phyloP scores from a whole-genome alignment of 2,329 filamentous ascomycete genomes.

The Neophaeococcomyces mojaviensis region DNA sequence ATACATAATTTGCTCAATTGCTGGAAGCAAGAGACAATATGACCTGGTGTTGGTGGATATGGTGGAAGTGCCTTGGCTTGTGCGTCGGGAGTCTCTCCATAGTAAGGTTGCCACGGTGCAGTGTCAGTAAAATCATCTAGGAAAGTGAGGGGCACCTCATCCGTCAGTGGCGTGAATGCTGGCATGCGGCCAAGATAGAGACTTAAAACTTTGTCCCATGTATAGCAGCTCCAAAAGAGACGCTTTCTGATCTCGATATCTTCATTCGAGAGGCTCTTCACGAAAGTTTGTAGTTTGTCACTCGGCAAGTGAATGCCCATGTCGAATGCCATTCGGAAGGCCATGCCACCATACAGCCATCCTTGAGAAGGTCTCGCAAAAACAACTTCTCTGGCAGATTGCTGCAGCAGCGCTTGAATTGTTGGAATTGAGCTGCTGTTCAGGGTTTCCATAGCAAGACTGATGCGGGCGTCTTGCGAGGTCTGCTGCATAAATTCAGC shows the following conservation, averaged over 20 bases:
- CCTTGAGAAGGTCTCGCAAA: constrained; percentile 24
- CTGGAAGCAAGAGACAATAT: constrained; percentile 26
- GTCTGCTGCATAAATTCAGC: constrained; percentile 18
- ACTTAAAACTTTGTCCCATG: constrained; percentile 28
- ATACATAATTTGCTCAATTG: constrained; percentile 35
- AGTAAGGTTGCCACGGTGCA: constrained; percentile 26
- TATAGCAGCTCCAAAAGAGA: constrained; percentile 28
- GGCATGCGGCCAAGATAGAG: constrained; percentile 27
- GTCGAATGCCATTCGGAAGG: constrained; percentile 27
- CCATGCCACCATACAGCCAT: constrained; percentile 27
- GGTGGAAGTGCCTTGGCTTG: constrained; percentile 13
- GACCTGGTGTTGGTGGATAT: constrained; percentile 23
- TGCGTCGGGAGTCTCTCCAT: constrained; percentile 20
- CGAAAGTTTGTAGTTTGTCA: constrained; percentile 21
- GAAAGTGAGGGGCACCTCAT: constrained; percentile 21
- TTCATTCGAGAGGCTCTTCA: constrained; percentile 23
- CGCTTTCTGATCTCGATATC: constrained; percentile 27
- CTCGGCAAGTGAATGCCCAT: constrained; percentile 25
- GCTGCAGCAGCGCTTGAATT: constrained; percentile 26
- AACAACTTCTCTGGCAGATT: constrained; percentile 25
- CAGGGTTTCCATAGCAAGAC: constrained; percentile 25
- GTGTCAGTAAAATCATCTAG: constrained; percentile 25
- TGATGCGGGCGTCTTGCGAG: constrained; percentile 22
- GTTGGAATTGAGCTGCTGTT: constrained; percentile 25
- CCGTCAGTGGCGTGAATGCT: constrained; percentile 18